These are phyloP conservation scores for Scheffersomyces illinoinensis DNA, from an alignment of 1,139 yeast genomes.

Conservation along the genomic window DNA sequence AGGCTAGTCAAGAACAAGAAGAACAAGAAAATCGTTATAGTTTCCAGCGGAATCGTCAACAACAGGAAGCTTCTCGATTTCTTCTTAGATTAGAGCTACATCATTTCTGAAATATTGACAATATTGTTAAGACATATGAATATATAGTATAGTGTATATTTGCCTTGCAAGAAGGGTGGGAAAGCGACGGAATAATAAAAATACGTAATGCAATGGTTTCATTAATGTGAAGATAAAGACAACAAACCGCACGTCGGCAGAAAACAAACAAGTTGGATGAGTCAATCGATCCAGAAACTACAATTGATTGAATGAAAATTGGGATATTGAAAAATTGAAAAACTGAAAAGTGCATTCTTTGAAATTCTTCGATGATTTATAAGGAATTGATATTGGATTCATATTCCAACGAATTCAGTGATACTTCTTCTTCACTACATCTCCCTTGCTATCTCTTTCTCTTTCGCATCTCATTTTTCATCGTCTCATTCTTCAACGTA, in stretches of 20 bases:
- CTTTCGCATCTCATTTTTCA: not conserved
- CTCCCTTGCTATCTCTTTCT: no score
- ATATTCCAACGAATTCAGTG: not conserved
- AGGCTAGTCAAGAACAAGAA: conserved; percentile 30
- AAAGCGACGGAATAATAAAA: not conserved
- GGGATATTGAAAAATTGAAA: not conserved
- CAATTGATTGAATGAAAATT: not conserved
- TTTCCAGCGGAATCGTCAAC: conserved; percentile 60
- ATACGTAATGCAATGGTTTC: not conserved
- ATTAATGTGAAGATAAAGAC: not conserved
- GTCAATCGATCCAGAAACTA: not conserved
- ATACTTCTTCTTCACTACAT: no score
- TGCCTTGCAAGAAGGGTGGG: not conserved
- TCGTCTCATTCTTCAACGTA: not conserved
- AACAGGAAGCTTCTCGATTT: conserved; percentile 37
- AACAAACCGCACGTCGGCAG: not conserved
- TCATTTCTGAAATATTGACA: not conserved
- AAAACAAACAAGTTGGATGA: not conserved
- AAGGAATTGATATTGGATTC: not conserved
- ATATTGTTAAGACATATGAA: not conserved
- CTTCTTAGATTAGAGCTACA: not conserved
- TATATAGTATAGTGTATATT: not conserved
- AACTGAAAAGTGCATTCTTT: no score
- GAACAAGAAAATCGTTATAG: conserved; percentile 47
- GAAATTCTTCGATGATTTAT: not conserved